A percentile compares a stretch with the other conserved stretches of the same genome.
Evolutionary conservation across 257 asterid species (phyloP).

Genomic region (Capsicum chinense): DNA sequence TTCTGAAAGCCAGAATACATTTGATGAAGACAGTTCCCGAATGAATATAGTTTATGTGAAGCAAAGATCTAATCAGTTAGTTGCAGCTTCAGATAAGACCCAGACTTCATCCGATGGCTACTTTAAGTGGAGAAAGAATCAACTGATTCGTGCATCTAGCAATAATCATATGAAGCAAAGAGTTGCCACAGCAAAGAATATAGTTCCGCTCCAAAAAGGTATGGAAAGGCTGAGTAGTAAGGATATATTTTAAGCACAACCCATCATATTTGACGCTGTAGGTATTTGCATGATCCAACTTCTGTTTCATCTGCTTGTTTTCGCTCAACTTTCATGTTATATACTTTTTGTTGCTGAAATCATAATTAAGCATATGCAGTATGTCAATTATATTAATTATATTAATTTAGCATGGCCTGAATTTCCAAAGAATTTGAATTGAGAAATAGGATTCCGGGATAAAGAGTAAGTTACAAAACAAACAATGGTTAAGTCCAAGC

Average conservation of each 20-base stretch:
- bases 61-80: slow-evolving; percentile 79
- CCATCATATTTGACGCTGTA: not conserved
- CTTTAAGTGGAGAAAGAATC: slow-evolving; percentile 81
- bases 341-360: not conserved
- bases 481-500: not conserved
- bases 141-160: slow-evolving; percentile 75
- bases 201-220: slow-evolving; percentile 36
- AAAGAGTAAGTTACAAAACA: slow-evolving; percentile 2
- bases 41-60: slow-evolving; percentile 64
- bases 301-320: slow-evolving; percentile 5
- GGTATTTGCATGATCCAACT: not conserved
- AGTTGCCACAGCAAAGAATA: slow-evolving; percentile 36
- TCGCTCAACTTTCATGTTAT: slow-evolving; percentile 10
- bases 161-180: slow-evolving; percentile 47
- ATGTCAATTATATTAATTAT: not conserved
- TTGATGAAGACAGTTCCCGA: slow-evolving; percentile 48
- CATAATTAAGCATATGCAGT: not conserved
- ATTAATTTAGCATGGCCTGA: not conserved
- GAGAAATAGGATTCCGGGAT: not conserved
- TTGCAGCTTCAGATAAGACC: slow-evolving; percentile 68
- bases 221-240: slow-evolving; percentile 53
- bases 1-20: slow-evolving; percentile 47
- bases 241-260: slow-evolving; percentile 26
- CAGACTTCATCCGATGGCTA: slow-evolving; percentile 65
- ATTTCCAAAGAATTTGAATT: slow-evolving; percentile 15